Conservation (phyloP, 768 basidiomycete genomes). For the Pulveroboletus sp. region DNA sequence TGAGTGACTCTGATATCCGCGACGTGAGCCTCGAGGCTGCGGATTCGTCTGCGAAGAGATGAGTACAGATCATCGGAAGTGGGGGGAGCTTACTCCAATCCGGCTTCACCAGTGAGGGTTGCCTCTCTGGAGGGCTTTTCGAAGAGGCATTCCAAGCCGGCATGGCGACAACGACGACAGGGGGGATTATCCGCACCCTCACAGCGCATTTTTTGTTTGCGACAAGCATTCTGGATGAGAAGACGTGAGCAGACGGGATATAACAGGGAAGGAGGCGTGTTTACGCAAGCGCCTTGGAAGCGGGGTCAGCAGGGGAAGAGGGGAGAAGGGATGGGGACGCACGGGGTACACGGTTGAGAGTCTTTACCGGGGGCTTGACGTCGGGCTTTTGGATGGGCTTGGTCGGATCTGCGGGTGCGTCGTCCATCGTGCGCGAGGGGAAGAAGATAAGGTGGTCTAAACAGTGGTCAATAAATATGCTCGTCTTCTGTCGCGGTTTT, state of each 20-base stretch:
- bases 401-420: constrained; percentile 40
- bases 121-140: constrained; percentile 90
- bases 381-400: constrained; percentile 50
- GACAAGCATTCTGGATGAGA: constrained; percentile 76
- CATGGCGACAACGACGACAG: constrained; percentile 89
- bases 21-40: constrained; percentile 83
- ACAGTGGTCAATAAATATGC: constrained; percentile 20
- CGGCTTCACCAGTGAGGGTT: constrained; percentile 83
- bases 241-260: constrained; percentile 12
- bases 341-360: constrained; percentile 86
- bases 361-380: constrained; percentile 68
- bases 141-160: constrained; percentile 88
- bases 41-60: constrained; percentile 66
- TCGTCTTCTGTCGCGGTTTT: neutral
- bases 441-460: constrained; percentile 6
- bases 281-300: constrained; percentile 74
- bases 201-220: constrained; percentile 97
- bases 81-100: constrained; percentile 65
- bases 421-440: constrained; percentile 44
- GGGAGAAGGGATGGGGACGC: constrained; percentile 30
- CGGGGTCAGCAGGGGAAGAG: constrained; percentile 14
- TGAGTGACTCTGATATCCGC: constrained; percentile 75
- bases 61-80: neutral
- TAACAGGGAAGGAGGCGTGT: constrained; percentile 26
- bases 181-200: constrained; percentile 96